Percentiles rank a stretch among this genome's conserved stretches.
Evolutionary conservation across 257 asterid species (phyloP).

Genomic region (Solanum chaucha): DNA sequence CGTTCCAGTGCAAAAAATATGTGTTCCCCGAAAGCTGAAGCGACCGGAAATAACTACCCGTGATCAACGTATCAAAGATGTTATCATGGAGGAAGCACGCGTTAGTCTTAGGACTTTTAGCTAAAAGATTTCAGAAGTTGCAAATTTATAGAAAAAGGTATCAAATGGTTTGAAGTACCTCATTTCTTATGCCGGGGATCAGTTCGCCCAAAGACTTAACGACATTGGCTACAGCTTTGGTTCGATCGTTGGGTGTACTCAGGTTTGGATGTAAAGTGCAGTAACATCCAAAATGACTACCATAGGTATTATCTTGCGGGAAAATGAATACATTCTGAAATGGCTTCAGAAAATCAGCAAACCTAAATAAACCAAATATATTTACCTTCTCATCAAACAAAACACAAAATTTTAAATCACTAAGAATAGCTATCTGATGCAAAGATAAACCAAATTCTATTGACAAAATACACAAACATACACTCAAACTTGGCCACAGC

Average conservation of each 20-base stretch:
- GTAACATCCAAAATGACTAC: conserved; percentile 34
- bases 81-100: not conserved
- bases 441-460: not conserved
- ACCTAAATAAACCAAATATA: conserved; percentile 1
- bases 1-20: conserved; percentile 70
- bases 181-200: conserved; percentile 89
- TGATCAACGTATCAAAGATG: conserved; percentile 6
- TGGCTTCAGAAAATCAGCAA: conserved; percentile 49
- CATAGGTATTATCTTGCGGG: conserved; percentile 28
- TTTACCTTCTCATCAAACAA: not conserved
- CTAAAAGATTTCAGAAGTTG: not conserved
- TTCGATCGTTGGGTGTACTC: conserved; percentile 39
- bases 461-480: not conserved
- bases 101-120: not conserved
- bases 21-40: conserved; percentile 54
- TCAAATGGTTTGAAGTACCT: conserved; percentile 31
- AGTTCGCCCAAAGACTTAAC: conserved; percentile 58
- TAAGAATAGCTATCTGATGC: not conserved
- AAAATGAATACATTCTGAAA: conserved; percentile 53
- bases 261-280: conserved; percentile 48
- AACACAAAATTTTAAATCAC: not conserved
- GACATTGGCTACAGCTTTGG: conserved; percentile 60
- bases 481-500: not conserved
- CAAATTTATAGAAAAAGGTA: not conserved
- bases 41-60: conserved; percentile 60